These are phyloP conservation scores for Tremellales sp. DNA, from an alignment of 1,284 basidiomycete genomes.

Conservation along the genomic window DNA sequence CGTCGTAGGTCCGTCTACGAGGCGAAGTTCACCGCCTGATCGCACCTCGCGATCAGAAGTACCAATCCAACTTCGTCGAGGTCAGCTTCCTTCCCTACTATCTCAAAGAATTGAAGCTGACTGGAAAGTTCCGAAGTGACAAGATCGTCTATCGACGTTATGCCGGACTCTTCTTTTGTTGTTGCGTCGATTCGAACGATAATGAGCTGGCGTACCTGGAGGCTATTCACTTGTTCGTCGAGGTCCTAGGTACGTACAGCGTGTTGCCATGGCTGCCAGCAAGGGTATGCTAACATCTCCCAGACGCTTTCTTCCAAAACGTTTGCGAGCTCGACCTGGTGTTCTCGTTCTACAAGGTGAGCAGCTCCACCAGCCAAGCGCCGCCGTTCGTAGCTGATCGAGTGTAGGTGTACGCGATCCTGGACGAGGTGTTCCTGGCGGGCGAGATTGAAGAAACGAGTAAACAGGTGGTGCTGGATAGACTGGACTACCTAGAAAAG, in stretches of 20 bases:
- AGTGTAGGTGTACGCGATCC: slow-evolving; percentile 82
- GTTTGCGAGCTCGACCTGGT: slow-evolving; percentile 95
- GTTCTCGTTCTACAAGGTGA: slow-evolving; percentile 97
- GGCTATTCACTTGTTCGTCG: slow-evolving; percentile 96
- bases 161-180: slow-evolving; percentile 95
- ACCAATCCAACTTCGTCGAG: slow-evolving; percentile 99
- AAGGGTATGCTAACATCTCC: too few species aligned
- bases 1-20: slow-evolving; percentile 70
- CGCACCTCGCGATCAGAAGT: slow-evolving; percentile 96
- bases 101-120: slow-evolving; percentile 3
- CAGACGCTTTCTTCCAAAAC: slow-evolving; percentile 96
- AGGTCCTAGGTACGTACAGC: slow-evolving; percentile 77
- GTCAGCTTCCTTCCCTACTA: slow-evolving; percentile 51
- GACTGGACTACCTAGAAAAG: slow-evolving; percentile 86
- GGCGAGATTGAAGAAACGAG: slow-evolving; percentile 98
- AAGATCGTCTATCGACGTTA: slow-evolving; percentile 94
- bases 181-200: slow-evolving; percentile 96
- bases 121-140: slow-evolving; percentile 81
- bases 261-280: too few species aligned
- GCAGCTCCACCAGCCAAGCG: too few species aligned
- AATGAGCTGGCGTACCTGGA: slow-evolving; percentile 97
- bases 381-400: background rate
- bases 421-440: slow-evolving; percentile 98
- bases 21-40: slow-evolving; percentile 94
- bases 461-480: slow-evolving; percentile 86